Evolutionary conservation across 805 yeast genomes (phyloP).

Genomic region (Cyberlindnera bimundalis): DNA sequence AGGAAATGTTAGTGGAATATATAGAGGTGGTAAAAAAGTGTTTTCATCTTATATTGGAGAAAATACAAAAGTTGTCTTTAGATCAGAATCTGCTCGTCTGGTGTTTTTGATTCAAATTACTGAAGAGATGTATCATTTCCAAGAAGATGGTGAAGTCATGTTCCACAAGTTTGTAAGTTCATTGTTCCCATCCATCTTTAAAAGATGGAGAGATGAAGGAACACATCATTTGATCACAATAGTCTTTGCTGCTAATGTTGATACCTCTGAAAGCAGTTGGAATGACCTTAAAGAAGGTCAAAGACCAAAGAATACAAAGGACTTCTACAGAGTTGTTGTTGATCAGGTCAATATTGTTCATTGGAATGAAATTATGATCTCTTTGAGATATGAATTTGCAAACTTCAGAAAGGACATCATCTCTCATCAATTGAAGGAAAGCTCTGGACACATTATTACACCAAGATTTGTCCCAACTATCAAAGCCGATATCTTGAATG

Average conservation of each 20-base stretch:
- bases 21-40: conserved; percentile 60
- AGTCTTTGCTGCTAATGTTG: conserved; percentile 79
- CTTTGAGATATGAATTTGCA: conserved; percentile 78
- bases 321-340: conserved; percentile 89
- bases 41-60: conserved; percentile 75
- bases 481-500: conserved; percentile 86
- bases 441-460: conserved; percentile 24
- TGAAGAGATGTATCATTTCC: conserved; percentile 97
- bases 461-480: conserved; percentile 73
- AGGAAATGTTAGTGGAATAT: conserved; percentile 58
- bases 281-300: conserved; percentile 66
- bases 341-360: conserved; percentile 86
- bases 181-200: conserved; percentile 85
- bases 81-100: conserved; percentile 88
- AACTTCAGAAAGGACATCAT: conserved; percentile 74
- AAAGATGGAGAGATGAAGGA: conserved; percentile 79
- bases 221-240: conserved; percentile 91
- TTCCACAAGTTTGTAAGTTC: conserved; percentile 90
- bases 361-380: conserved; percentile 92
- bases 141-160: conserved; percentile 91
- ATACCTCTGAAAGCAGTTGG: conserved; percentile 48
- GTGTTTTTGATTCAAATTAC: conserved; percentile 85
- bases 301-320: conserved; percentile 60
- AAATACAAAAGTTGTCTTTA: conserved; percentile 74
- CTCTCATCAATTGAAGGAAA: conserved; percentile 36